Conservation (phyloP, 148 eudicot species). For the Oxyria digyna region DNA sequence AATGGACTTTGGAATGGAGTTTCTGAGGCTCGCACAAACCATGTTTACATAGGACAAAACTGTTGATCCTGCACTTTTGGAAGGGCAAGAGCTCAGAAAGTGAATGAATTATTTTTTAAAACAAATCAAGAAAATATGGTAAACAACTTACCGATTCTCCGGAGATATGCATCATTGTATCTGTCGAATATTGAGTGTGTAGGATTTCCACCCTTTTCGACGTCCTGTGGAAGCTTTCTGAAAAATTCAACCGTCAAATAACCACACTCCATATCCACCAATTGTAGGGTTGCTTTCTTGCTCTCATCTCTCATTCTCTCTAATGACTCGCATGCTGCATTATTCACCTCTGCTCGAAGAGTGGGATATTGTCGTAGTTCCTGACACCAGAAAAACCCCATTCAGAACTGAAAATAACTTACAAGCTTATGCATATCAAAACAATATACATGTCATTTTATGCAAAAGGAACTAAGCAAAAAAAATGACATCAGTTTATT, state of each 20-base stretch:
- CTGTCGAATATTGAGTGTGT: constrained; percentile 94
- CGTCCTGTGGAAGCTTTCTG: constrained; percentile 98
- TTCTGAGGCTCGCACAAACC: constrained; percentile 74
- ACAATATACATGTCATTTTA: background rate
- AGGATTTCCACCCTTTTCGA: constrained; percentile 98
- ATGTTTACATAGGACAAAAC: constrained; percentile 82
- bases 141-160: constrained; percentile 60
- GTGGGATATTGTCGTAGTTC: constrained; percentile 89
- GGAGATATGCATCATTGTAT: constrained; percentile 83
- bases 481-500: background rate
- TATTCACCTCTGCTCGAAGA: constrained; percentile 67
- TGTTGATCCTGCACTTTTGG: constrained; percentile 44
- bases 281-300: constrained; percentile 78
- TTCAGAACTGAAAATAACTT: background rate
- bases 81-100: background rate
- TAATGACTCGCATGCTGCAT: constrained; percentile 73
- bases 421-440: background rate
- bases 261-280: constrained; percentile 90
- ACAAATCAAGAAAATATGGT: background rate
- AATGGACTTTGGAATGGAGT: constrained; percentile 86
- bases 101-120: background rate
- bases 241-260: constrained; percentile 90
- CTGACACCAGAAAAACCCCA: constrained; percentile 27
- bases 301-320: constrained; percentile 94
- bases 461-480: background rate